These are phyloP conservation scores for Aurantiochytrium sp. DNA, from an alignment of 108 stramenopile species.

Conservation along the genomic window DNA sequence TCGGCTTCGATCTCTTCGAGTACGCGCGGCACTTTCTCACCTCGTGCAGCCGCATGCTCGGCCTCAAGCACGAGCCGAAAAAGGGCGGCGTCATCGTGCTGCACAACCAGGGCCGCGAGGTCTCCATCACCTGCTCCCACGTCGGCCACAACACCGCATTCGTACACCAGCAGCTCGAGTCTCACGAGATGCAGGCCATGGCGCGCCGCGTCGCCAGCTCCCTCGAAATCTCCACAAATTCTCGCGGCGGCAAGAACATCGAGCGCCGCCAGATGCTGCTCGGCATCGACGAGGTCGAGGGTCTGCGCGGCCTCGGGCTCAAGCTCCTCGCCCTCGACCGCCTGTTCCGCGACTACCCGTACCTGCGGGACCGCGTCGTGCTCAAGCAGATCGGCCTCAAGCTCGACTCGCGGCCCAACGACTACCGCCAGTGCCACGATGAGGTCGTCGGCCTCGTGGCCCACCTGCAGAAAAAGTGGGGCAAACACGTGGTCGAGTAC, in stretches of 20 bases:
- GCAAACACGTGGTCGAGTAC: constrained; percentile 37
- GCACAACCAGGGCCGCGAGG: constrained; percentile 85
- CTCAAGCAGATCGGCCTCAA: constrained; percentile 37
- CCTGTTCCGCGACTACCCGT: constrained; percentile 45
- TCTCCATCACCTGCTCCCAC: constrained; percentile 88
- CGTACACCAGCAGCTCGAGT: constrained; percentile 57
- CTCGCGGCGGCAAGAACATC: neutral
- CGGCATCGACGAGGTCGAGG: constrained; percentile 88
- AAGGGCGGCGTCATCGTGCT: constrained; percentile 71
- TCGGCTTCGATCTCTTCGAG: constrained; percentile 69
- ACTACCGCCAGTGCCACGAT: constrained; percentile 1
- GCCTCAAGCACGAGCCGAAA: constrained; percentile 74
- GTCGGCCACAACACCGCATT: constrained; percentile 86
- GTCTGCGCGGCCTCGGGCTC: constrained; percentile 69
- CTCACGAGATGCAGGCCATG: constrained; percentile 65
- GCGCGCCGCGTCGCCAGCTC: constrained; percentile 56
- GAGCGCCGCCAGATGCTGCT: constrained; percentile 58
- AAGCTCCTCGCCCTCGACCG: constrained; percentile 62
- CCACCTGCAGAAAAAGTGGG: neutral
- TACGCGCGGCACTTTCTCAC: constrained; percentile 69
- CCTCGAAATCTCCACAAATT: neutral
- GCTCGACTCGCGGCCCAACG: constrained; percentile 8
- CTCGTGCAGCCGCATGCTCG: constrained; percentile 56
- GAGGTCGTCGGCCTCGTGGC: neutral
- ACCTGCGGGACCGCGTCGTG: constrained; percentile 32